phyloP scores from a whole-genome alignment of 805 yeast species.

The Candida vartiovaarae region DNA sequence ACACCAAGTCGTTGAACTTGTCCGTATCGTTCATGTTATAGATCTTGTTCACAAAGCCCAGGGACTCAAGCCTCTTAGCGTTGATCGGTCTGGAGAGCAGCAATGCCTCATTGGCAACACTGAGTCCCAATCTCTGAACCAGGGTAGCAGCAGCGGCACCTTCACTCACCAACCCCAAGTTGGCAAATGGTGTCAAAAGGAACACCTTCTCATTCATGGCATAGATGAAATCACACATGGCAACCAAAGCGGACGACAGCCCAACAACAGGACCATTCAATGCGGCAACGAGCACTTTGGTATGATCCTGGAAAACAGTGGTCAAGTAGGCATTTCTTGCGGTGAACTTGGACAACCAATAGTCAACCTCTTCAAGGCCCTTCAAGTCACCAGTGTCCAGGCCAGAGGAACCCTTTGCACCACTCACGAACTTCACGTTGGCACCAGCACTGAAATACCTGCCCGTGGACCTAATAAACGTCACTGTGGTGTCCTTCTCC shows the following conservation, averaged over 20 bases:
- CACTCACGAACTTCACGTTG: conserved; percentile 38
- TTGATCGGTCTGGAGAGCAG: conserved; percentile 59
- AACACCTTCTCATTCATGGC: conserved; percentile 51
- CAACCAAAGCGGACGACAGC: conserved; percentile 62
- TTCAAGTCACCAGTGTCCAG: background rate
- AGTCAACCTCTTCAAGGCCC: conserved; percentile 26
- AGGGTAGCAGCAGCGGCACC: conserved; percentile 70
- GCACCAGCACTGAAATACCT: conserved; percentile 84
- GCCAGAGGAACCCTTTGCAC: conserved; percentile 1
- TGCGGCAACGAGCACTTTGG: conserved; percentile 63
- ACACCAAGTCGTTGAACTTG: conserved; percentile 39
- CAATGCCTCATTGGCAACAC: conserved; percentile 66
- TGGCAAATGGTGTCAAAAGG: conserved; percentile 70
- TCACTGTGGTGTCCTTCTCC: conserved; percentile 53
- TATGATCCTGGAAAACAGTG: conserved; percentile 59
- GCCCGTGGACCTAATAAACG: conserved; percentile 66
- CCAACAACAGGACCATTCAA: conserved; percentile 89
- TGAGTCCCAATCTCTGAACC: conserved; percentile 63
- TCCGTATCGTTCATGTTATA: conserved; percentile 37
- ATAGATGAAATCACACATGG: conserved; percentile 72
- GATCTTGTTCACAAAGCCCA: conserved; percentile 58
- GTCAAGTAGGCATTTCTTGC: conserved; percentile 68
- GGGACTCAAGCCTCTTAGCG: conserved; percentile 46
- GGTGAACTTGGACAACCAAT: conserved; percentile 54
- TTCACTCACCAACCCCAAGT: conserved; percentile 77